phyloP scores from a whole-genome alignment of 2,329 filamentous ascomycete genomes.

The Fusarium palustre region DNA sequence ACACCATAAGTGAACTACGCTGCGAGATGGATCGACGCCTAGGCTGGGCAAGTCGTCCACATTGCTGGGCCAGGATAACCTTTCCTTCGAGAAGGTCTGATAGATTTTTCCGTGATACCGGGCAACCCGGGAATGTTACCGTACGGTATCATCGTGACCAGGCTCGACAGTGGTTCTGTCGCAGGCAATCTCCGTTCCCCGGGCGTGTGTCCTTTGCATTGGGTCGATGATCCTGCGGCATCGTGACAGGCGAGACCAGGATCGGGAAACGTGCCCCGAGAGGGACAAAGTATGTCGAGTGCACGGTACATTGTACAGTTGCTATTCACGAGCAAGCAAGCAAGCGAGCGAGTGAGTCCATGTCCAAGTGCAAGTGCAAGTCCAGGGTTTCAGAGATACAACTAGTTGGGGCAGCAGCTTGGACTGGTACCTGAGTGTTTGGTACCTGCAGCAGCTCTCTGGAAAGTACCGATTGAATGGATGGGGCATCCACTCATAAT shows the following conservation, averaged over 20 bases:
- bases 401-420: neutral
- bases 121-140: constrained; percentile 39
- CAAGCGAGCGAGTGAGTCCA: constrained; percentile 29
- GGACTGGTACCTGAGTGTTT: constrained; percentile 22
- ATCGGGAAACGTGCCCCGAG: constrained; percentile 30
- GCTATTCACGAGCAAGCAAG: constrained; percentile 28
- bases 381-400: constrained; percentile 34
- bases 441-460: constrained; percentile 40
- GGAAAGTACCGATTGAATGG: constrained; percentile 41
- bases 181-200: constrained; percentile 41
- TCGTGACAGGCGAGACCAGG: constrained; percentile 25
- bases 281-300: constrained; percentile 9
- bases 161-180: constrained; percentile 19
- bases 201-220: constrained; percentile 40
- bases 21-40: constrained; percentile 45
- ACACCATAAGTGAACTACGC: constrained; percentile 16
- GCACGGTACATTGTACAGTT: constrained; percentile 3
- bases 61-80: constrained; percentile 42
- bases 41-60: constrained; percentile 28
- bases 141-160: constrained; percentile 25
- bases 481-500: constrained; percentile 34
- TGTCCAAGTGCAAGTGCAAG: neutral
- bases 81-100: constrained; percentile 44
- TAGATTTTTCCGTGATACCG: constrained; percentile 33
- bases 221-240: constrained; percentile 38